Evolutionary conservation across 345 rosid species (phyloP), one percentile per base, ranked within the genome.

Genomic region (Noccaea bulbosa): DNA sequence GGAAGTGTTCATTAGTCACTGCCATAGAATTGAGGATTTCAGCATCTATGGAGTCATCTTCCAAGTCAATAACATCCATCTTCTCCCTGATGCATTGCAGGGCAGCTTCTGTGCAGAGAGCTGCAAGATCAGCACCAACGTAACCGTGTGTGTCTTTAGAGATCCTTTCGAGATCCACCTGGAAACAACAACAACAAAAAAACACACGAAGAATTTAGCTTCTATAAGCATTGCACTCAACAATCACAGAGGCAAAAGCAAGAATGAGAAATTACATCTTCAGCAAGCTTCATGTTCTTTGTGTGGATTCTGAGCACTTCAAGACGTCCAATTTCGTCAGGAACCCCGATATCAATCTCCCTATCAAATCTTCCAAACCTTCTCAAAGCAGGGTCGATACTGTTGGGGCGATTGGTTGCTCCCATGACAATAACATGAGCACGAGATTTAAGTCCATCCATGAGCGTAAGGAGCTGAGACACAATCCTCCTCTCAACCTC

Each of bases 41-140:
- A 61, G 98, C 98, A 79, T 91, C 97, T 39, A 93, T 93, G 7
- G 98, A 67, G 64, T 93, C 98, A 77, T 93, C 98, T 86, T 93
- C 97, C 81, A 93, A 69, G 79, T 93, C 98, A 78, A 91, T 93
- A 34, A 91, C 98, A 69, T 91, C 98, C 98, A 93, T 93, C 84
- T 91, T 93, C 80, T 93, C 98, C 75, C 98, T 82, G 72, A 93
- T 93, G 83, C 98, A 93, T 78, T 93, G 98, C 65, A 93, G 87
- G 32, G 97, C 98, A 77, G 97, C 92, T 68, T 93, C 98, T 38
- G 98, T 93, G 75, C 98, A 93, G 15, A 93, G 84, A 34, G 98
- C 98, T 24, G 97, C 98, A 65, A 93, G 89, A 77, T 93, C 98
- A 77, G 97, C 98, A 76, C 98, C 98, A 62, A 93, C 98, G 79